Evolutionary conservation across 2,329 filamentous ascomycete species (phyloP).

Genomic region (Westerdykella aurantiaca): DNA sequence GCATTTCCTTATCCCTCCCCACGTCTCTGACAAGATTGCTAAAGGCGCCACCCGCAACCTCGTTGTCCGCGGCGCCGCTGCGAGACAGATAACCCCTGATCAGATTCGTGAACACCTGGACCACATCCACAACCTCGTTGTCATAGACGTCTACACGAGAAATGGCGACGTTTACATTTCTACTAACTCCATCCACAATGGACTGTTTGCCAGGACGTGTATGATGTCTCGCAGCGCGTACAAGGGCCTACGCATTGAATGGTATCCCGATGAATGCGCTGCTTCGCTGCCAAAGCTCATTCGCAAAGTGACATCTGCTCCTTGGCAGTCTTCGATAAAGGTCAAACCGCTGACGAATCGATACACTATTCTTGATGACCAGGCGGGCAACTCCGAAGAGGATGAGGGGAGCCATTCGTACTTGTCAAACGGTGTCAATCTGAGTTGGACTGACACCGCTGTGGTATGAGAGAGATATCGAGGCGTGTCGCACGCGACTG

Average conservation of each 20-base stretch:
- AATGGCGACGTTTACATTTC: slow-evolving; percentile 60
- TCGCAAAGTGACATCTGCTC: slow-evolving; percentile 7
- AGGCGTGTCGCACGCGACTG: too few relatives aligned
- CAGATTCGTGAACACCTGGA: slow-evolving; percentile 67
- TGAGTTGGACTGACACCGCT: too few relatives aligned
- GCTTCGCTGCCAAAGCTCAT: slow-evolving; percentile 45
- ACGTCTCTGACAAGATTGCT: slow-evolving; percentile 59
- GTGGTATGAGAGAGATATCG: too few relatives aligned
- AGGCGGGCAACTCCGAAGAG: background rate
- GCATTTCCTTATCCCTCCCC: slow-evolving; percentile 60
- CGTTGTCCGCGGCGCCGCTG: slow-evolving; percentile 55
- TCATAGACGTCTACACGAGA: slow-evolving; percentile 59
- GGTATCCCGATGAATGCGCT: slow-evolving; percentile 67
- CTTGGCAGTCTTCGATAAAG: slow-evolving; percentile 10
- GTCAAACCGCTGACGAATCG: slow-evolving; percentile 23
- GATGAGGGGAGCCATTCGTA: background rate
- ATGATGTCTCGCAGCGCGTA: slow-evolving; percentile 66
- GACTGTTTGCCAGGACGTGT: slow-evolving; percentile 69
- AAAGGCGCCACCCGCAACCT: slow-evolving; percentile 69
- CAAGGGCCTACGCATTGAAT: slow-evolving; percentile 65
- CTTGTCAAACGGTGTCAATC: too few relatives aligned
- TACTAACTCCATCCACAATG: slow-evolving; percentile 71
- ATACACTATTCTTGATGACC: slow-evolving; percentile 25
- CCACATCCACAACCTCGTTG: slow-evolving; percentile 72
- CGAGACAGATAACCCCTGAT: slow-evolving; percentile 54